phyloP scores from a whole-genome alignment of 2,329 filamentous ascomycete genomes.

The Nannizzia gypsea region DNA sequence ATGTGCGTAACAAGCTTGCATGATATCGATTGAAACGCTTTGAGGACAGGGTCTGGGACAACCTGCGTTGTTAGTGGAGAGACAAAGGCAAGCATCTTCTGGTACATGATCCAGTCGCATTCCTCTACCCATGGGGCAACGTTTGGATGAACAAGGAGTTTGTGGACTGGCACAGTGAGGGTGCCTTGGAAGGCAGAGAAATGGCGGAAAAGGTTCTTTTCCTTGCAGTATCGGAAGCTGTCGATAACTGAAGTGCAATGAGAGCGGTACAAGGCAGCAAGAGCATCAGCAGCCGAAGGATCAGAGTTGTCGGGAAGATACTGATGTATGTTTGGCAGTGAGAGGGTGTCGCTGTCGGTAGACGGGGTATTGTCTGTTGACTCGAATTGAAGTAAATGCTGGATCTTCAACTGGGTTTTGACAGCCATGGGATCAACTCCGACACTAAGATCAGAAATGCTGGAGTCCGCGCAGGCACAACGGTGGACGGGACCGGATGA shows the following conservation, averaged over 20 bases:
- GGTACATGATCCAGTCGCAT: slow-evolving; percentile 90
- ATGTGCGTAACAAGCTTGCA: slow-evolving; percentile 71
- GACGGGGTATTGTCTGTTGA: slow-evolving; percentile 23
- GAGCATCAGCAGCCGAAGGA: slow-evolving; percentile 69
- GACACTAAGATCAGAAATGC: background rate
- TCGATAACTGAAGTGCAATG: slow-evolving; percentile 94
- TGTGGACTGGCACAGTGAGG: slow-evolving; percentile 91
- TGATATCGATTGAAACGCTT: slow-evolving; percentile 77
- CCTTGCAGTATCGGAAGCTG: slow-evolving; percentile 88
- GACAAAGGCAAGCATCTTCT: slow-evolving; percentile 90
- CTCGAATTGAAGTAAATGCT: slow-evolving; percentile 31
- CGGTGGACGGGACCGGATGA: background rate
- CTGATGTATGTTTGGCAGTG: slow-evolving; percentile 71
- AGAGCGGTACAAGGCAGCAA: slow-evolving; percentile 79
- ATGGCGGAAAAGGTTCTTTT: slow-evolving; percentile 90
- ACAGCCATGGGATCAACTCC: slow-evolving; percentile 11
- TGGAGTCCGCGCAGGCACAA: background rate
- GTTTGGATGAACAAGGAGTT: slow-evolving; percentile 68
- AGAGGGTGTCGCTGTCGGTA: slow-evolving; percentile 57
- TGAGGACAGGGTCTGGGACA: slow-evolving; percentile 74
- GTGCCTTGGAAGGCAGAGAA: slow-evolving; percentile 94
- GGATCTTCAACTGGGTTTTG: slow-evolving; percentile 28
- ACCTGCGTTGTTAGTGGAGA: slow-evolving; percentile 83
- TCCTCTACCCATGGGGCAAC: slow-evolving; percentile 89
- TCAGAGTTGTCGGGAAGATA: slow-evolving; percentile 77